These are phyloP conservation scores for Sclerotinia minor DNA, from an alignment of 2,329 filamentous ascomycete genomes.

Conservation along the genomic window DNA sequence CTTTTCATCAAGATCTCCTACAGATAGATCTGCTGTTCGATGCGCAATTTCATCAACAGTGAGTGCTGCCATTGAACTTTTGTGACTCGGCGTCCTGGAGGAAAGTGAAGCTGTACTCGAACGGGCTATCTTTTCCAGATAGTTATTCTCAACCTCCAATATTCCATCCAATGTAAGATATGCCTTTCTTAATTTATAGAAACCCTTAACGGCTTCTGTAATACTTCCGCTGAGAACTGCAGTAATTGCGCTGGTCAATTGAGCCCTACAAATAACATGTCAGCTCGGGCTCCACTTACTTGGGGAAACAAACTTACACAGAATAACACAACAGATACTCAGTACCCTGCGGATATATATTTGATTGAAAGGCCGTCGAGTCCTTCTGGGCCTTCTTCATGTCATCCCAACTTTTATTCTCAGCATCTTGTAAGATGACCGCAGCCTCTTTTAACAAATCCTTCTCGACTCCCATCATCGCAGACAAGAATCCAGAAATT, in stretches of 20 bases:
- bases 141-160: slow-evolving; percentile 68
- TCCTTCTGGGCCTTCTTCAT: slow-evolving; percentile 73
- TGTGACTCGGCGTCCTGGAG: slow-evolving; percentile 17
- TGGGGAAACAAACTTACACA: slow-evolving; percentile 39
- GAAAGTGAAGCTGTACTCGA: slow-evolving; percentile 28
- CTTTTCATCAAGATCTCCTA: slow-evolving; percentile 12
- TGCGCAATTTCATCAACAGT: slow-evolving; percentile 17
- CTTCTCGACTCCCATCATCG: slow-evolving; percentile 88
- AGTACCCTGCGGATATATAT: slow-evolving; percentile 76
- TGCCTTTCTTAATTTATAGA: slow-evolving; percentile 89
- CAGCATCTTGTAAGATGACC: slow-evolving; percentile 69
- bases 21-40: slow-evolving; percentile 1
- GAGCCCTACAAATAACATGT: slow-evolving; percentile 54
- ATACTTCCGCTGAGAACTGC: slow-evolving; percentile 89
- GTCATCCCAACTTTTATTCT: slow-evolving; percentile 73
- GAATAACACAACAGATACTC: slow-evolving; percentile 85
- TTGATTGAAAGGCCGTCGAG: slow-evolving; percentile 52
- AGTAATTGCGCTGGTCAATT: slow-evolving; percentile 86
- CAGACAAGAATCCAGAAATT: slow-evolving; percentile 80
- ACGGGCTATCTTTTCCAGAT: slow-evolving; percentile 42
- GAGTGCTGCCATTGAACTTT: neutral
- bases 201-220: slow-evolving; percentile 86
- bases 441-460: slow-evolving; percentile 84
- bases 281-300: slow-evolving; percentile 21
- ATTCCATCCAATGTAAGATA: slow-evolving; percentile 81